Evolutionary conservation across 1,139 yeast species (phyloP).

Genomic region (Protomyces inundatus): DNA sequence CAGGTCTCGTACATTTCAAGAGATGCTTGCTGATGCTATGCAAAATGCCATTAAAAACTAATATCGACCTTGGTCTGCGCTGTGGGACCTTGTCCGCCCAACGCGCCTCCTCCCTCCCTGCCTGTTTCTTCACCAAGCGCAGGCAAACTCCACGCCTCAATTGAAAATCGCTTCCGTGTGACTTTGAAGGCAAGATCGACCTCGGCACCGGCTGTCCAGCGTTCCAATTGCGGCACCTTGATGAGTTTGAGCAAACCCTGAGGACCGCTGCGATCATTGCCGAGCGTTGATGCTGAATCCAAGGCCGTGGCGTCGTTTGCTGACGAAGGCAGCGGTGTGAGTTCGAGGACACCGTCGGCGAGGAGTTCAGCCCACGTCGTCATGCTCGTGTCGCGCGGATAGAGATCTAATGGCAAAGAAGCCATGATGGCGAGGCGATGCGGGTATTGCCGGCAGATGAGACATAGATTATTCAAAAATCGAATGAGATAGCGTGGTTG

Average conservation of each 20-base stretch:
- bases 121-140: conserved; percentile 25
- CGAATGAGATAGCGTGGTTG: conserved; percentile 52
- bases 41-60: conserved; percentile 2
- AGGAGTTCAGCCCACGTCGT: conserved; percentile 54
- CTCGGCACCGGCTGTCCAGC: conserved; percentile 6
- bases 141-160: conserved; percentile 28
- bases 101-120: conserved; percentile 17
- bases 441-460: conserved; percentile 49
- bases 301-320: conserved; percentile 62
- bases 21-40: neutral
- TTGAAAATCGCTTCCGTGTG: conserved; percentile 23
- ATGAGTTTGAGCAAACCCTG: conserved; percentile 29
- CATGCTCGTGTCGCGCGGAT: conserved; percentile 50
- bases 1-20: neutral
- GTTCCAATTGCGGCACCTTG: conserved; percentile 24
- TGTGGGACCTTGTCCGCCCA: conserved; percentile 5
- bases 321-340: conserved; percentile 62
- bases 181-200: conserved; percentile 27
- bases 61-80: conserved; percentile 23
- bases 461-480: conserved; percentile 57
- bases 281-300: conserved; percentile 70
- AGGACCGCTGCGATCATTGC: conserved; percentile 19
- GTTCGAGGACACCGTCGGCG: conserved; percentile 63
- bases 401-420: conserved; percentile 64
- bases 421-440: conserved; percentile 49